These are phyloP conservation scores for Cladophialophora chaetospira DNA, from an alignment of 2,329 filamentous ascomycete genomes.

Conservation along the genomic window DNA sequence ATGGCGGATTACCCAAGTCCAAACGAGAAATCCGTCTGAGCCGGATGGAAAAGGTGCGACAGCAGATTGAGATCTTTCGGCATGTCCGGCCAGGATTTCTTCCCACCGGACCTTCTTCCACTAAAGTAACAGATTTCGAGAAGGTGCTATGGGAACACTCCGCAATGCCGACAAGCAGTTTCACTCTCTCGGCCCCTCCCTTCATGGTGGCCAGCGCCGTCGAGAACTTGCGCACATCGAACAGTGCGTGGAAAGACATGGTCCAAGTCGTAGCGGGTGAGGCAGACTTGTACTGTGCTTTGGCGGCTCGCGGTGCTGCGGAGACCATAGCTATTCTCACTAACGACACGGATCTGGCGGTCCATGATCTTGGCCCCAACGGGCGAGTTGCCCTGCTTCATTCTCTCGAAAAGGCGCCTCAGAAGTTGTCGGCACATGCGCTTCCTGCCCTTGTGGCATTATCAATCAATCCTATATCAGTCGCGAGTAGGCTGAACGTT, in stretches of 20 bases:
- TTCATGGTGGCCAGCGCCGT: conserved; percentile 79
- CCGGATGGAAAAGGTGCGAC: conserved; percentile 61
- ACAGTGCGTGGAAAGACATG: conserved; percentile 40
- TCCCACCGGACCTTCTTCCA: background rate
- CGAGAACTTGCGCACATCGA: conserved; percentile 48
- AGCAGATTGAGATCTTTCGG: conserved; percentile 52
- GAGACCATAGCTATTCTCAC: conserved; percentile 67
- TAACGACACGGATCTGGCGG: conserved; percentile 82
- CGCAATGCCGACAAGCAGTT: conserved; percentile 23
- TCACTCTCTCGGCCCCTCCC: conserved; percentile 55
- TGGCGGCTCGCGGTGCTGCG: conserved; percentile 53
- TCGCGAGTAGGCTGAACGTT: conserved; percentile 41
- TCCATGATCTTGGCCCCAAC: conserved; percentile 66
- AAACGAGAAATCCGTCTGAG: conserved; percentile 66
- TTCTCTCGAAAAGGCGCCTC: conserved; percentile 55
- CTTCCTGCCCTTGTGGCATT: conserved; percentile 18
- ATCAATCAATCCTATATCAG: no score
- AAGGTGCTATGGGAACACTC: conserved; percentile 27
- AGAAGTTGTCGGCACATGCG: conserved; percentile 9
- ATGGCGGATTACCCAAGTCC: conserved; percentile 71
- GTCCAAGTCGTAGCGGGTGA: conserved; percentile 74
- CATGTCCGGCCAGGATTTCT: conserved; percentile 12
- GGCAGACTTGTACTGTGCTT: conserved; percentile 79
- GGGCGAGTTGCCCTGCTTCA: conserved; percentile 69
- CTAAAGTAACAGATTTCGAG: conserved; percentile 8